phyloP scores from a whole-genome alignment of 345 rosid species.

The Dipteronia sinensis region DNA sequence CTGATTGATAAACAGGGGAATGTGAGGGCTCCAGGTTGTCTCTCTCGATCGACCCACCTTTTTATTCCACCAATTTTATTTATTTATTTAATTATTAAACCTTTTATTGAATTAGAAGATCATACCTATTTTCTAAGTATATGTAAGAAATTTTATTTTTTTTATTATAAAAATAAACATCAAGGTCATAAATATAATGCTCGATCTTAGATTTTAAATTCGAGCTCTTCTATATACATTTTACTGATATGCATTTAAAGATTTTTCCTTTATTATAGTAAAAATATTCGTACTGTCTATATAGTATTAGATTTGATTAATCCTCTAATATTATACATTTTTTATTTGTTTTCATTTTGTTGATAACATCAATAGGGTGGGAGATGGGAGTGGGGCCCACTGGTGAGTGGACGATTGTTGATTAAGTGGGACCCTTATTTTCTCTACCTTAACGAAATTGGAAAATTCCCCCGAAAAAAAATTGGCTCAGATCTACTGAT shows the following conservation, averaged over 20 bases:
- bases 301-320: no score
- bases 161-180: no score
- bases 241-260: no score
- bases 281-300: no score
- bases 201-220: no score
- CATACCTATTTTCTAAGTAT: no score
- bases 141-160: no score
- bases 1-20: slow-evolving; percentile 28
- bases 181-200: no score
- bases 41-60: slow-evolving; percentile 25
- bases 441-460: neutral
- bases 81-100: neutral
- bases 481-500: neutral
- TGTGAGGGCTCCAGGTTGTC: slow-evolving; percentile 70
- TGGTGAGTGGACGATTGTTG: slow-evolving; percentile 18
- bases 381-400: slow-evolving; percentile 1
- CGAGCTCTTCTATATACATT: no score
- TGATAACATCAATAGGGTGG: slow-evolving; percentile 22
- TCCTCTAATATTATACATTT: neutral
- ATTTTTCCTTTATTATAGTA: no score
- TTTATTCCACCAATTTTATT: slow-evolving; percentile 19
- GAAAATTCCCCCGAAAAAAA: neutral
- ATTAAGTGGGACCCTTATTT: slow-evolving; percentile 18
- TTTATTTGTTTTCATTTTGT: neutral
- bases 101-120: no score